phyloP scores from a whole-genome alignment of 2,329 filamentous ascomycete genomes.

The Penicillium sp. region DNA sequence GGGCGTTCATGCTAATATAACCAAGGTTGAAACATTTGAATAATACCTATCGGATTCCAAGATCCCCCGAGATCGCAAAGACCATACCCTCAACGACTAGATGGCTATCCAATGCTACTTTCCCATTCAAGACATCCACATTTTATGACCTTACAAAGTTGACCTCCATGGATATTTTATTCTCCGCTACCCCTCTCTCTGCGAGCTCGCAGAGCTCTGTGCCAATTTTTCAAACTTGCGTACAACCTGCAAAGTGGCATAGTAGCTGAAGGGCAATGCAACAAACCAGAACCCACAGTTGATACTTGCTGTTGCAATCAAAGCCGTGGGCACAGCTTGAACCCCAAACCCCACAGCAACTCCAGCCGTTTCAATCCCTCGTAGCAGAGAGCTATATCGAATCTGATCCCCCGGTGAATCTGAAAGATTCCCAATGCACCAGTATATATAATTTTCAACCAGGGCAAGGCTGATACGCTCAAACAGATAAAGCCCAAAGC shows the following conservation, averaged over 20 bases:
- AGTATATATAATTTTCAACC: too few species aligned
- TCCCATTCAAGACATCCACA: too few species aligned
- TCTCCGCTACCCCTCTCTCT: not conserved
- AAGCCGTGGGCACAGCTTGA: constrained; percentile 45
- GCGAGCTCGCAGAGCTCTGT: not conserved
- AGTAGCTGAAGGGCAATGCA: constrained; percentile 47
- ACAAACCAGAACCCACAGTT: constrained; percentile 47
- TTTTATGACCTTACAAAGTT: too few species aligned
- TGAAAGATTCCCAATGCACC: constrained; percentile 47
- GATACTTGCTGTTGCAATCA: constrained; percentile 48
- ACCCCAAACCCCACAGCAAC: constrained; percentile 39
- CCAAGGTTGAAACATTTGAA: too few species aligned
- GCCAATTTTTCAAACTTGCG: constrained; percentile 36
- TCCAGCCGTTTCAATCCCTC: constrained; percentile 42
- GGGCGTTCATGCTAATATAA: too few species aligned
- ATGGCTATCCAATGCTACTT: too few species aligned
- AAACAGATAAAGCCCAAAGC: too few species aligned
- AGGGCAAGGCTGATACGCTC: too few species aligned
- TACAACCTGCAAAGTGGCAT: constrained; percentile 46
- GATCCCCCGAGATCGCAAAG: too few species aligned
- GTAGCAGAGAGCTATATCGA: constrained; percentile 47
- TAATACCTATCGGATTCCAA: too few species aligned
- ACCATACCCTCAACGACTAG: too few species aligned
- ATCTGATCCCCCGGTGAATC: constrained; percentile 49
- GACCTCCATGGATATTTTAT: too few species aligned